Conservation (phyloP, 176 grass and related monocot genomes). For the Puccinellia tenuiflora region DNA sequence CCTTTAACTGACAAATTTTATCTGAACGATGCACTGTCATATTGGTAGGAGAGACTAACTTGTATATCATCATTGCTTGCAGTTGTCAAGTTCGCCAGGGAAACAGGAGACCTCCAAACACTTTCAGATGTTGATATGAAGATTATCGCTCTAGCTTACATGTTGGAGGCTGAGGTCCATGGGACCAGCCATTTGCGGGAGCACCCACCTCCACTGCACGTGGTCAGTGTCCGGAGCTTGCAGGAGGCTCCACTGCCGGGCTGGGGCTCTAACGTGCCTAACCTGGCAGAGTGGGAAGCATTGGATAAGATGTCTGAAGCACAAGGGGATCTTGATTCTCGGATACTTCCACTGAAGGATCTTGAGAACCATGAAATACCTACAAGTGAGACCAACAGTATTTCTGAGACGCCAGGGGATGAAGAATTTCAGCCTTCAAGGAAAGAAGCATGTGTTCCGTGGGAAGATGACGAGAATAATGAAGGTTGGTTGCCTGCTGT, state of each 20-base stretch:
- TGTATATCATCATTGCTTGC: not conserved
- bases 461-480: constrained; percentile 66
- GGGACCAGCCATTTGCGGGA: constrained; percentile 77
- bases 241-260: constrained; percentile 57
- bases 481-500: constrained; percentile 83
- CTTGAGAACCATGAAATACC: constrained; percentile 50
- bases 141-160: constrained; percentile 87
- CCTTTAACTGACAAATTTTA: not conserved
- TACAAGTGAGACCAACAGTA: constrained; percentile 9
- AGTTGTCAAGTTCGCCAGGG: constrained; percentile 88
- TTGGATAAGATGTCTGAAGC: constrained; percentile 60
- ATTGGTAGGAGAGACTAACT: not conserved
- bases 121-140: constrained; percentile 98
- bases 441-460: constrained; percentile 43
- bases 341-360: constrained; percentile 82
- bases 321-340: constrained; percentile 35
- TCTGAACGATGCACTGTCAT: not conserved
- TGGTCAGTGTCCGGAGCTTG: constrained; percentile 63
- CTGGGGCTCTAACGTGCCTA: constrained; percentile 86
- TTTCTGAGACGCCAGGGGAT: constrained; percentile 29
- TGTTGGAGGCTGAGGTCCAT: constrained; percentile 82
- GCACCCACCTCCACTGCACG: constrained; percentile 61
- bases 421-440: constrained; percentile 21
- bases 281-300: constrained; percentile 85
- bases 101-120: constrained; percentile 91